Evolutionary conservation across 2,329 filamentous ascomycete genomes (phyloP), one percentile per base, ranked within the genome.

Genomic region (Plectosphaerella sp.): DNA sequence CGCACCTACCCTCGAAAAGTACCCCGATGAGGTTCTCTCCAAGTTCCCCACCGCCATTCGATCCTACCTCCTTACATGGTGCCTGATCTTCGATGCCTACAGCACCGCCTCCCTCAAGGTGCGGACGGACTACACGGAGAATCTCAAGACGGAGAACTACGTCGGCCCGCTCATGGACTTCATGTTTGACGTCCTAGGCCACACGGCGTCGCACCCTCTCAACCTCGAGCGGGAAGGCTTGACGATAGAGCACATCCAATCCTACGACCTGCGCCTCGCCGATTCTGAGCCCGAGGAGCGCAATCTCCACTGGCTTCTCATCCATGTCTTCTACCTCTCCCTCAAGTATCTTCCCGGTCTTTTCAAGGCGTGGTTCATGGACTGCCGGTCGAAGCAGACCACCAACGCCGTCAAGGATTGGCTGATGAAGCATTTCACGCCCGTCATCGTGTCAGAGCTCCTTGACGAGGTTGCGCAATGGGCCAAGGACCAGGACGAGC

Each of bases 41-140:
- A 75, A 81, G 15, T 88, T 92, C 60, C 91, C 91, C 11, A 73
- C 83, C 1, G 64, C 80, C 0, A 75, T 96, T 47, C 83, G 91
- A 49, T 84, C 86, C 10, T 99, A 97, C 62, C 77, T 99, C 3
- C 75, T 96, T 25, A 88, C 90, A 11, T 99, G 94, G 94, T 83
- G 89, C 57, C 76, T 97, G 1, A 79, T 97, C 1, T 97, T 96
- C 64, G 91, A 96, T 60, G 87, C 93, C 45, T 95, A 93, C 64
- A 75, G 77, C 16, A 83, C 84, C 18, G 84, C 91, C 12, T 90
- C 92, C 0, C 87, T 89, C 67, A 90, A 91, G 61, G 84, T 97
- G 15, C 88, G 91, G 59, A 83, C 82, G 53, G 86, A 92, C 61
- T 97, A 97, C 62, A 81, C 84, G 0, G 82, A 90, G 22, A 83